Base-by-base conservation (phyloP, 176 grass and related monocot species). In the Ananas comosus region DNA sequence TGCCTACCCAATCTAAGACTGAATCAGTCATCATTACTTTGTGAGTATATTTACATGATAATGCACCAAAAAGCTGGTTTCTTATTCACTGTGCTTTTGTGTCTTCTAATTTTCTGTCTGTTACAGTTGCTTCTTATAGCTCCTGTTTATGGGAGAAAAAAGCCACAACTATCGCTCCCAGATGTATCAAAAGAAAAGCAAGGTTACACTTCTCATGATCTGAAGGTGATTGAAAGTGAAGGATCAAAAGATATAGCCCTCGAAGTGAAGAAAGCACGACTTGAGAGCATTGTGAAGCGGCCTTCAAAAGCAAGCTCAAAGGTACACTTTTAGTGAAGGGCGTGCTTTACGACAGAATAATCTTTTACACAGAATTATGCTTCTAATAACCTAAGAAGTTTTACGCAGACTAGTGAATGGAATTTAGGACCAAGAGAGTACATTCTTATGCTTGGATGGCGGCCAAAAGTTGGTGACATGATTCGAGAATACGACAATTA, bases 401-500 rank as follows among this genome's bases (percentile, higher is more conserved):
- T 66, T 70, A 53, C 78, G 72, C 86, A 97, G 93, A 87, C 74
- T 57, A 83, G 71, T 83, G 93, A 97, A 51, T 92, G 69, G 76
- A 76, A 83, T 75, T 59, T 88, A 66, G 93, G 93, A 70, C 93
- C 93, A 65, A 92, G 73, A 76, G 93, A 97, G 66, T 77, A 64
- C 18, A 74, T 92, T 73, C 69, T 97, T 81, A 88, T 97, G 81
- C 69, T 97, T 79, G 94, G 89, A 63, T 97, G 94, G 94, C 80
- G 79, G 54, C 84, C 89, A 71, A 97, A 90, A 85, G 75, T 97
- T 88, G 76, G 72, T 12, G 89, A 97, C 67, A 97, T 97, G 94
- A 90, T 97, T 74, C 81, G 53, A 77, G 94, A 97, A 79, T 97
- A 97, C 70, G 89, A 97, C 79, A 81, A 64, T 66, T 97, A 97